These are phyloP conservation scores for Abortiporus biennis DNA, from an alignment of 1,284 basidiomycete species.

Conservation along the genomic window DNA sequence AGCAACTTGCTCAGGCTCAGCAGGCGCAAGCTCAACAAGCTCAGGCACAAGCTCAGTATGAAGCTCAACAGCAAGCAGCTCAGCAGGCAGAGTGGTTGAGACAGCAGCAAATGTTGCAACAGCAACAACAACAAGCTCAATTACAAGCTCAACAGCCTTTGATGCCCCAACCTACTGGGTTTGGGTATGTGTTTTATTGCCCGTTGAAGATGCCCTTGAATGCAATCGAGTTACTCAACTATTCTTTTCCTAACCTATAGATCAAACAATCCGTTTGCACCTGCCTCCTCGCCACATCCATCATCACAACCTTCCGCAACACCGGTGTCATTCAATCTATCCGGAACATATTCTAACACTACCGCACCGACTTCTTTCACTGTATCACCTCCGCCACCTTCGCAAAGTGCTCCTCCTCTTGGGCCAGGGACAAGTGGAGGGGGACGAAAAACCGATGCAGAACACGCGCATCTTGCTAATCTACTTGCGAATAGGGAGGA, in stretches of 20 bases:
- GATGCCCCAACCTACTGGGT: slow-evolving; percentile 63
- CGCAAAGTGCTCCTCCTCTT: slow-evolving; percentile 23
- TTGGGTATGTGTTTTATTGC: slow-evolving; percentile 39
- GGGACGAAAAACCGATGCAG: slow-evolving; percentile 44
- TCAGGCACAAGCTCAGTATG: slow-evolving; percentile 35
- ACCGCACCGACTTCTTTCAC: slow-evolving; percentile 20
- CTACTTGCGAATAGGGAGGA: slow-evolving; percentile 84
- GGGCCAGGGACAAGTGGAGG: slow-evolving; percentile 2
- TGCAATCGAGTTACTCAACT: neutral
- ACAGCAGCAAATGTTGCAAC: slow-evolving; percentile 49
- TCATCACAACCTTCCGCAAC: slow-evolving; percentile 13
- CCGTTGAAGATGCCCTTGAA: neutral
- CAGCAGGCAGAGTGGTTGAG: slow-evolving; percentile 68
- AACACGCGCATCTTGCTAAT: slow-evolving; percentile 73
- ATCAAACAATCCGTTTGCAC: slow-evolving; percentile 54
- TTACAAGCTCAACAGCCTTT: slow-evolving; percentile 43
- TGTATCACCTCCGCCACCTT: slow-evolving; percentile 25
- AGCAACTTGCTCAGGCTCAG: slow-evolving; percentile 40
- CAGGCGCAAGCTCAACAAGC: slow-evolving; percentile 39
- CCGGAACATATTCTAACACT: slow-evolving; percentile 46
- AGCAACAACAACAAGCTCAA: slow-evolving; percentile 32
- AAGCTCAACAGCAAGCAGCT: slow-evolving; percentile 28
- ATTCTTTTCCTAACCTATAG: slow-evolving; percentile 30
- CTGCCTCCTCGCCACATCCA: slow-evolving; percentile 12
- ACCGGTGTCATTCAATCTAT: slow-evolving; percentile 47